Evolutionary conservation across 495 filamentous ascomycete species (phyloP).

Genomic region (Chlorociboria aeruginascens): DNA sequence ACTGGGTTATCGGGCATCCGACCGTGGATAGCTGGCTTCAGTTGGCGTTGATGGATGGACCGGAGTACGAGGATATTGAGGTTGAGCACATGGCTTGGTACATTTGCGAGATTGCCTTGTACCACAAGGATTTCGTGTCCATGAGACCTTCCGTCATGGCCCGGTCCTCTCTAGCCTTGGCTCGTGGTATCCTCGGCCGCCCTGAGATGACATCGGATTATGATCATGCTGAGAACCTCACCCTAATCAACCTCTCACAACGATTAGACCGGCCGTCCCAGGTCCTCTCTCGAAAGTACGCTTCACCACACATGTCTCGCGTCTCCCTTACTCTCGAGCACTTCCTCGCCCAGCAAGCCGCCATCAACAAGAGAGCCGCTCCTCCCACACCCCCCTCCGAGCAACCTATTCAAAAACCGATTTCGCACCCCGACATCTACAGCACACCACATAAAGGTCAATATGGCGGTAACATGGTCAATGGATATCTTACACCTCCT

Average conservation of each 20-base stretch:
- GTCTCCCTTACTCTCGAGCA: conserved; percentile 73
- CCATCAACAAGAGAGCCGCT: conserved; percentile 45
- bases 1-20: conserved; percentile 91
- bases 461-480: conserved; percentile 44
- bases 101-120: conserved; percentile 86
- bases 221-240: conserved; percentile 69
- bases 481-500: conserved; percentile 86
- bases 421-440: conserved; percentile 30
- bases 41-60: conserved; percentile 44
- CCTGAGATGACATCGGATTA: conserved; percentile 55
- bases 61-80: conserved; percentile 66
- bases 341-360: conserved; percentile 76
- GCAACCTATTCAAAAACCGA: conserved; percentile 35
- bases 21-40: conserved; percentile 90
- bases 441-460: conserved; percentile 76
- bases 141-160: conserved; percentile 84
- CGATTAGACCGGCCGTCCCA: conserved; percentile 77
- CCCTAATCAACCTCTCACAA: conserved; percentile 73
- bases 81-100: conserved; percentile 92
- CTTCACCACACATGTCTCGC: conserved; percentile 63
- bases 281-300: conserved; percentile 81
- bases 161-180: conserved; percentile 70
- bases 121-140: conserved; percentile 92
- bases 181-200: conserved; percentile 73
- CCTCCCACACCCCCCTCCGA: conserved; percentile 62